phyloP scores from a whole-genome alignment of 257 asterid species.

The Petrea volubilis region DNA sequence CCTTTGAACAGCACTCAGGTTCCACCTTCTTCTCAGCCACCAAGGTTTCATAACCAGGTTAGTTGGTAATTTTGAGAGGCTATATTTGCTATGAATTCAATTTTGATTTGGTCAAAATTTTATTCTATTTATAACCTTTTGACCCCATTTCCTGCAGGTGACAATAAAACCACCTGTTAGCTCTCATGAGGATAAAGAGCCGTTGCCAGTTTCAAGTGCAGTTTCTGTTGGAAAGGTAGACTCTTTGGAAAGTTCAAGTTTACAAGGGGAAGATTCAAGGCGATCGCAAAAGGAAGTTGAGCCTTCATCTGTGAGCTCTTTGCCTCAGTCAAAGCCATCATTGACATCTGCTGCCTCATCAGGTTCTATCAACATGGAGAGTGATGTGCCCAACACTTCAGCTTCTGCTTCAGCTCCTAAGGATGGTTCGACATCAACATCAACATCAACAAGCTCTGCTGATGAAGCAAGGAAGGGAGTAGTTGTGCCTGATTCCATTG shows the following conservation, averaged over 20 bases:
- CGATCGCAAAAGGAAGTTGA: constrained; percentile 44
- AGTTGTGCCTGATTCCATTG: constrained; percentile 32
- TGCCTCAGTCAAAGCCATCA: constrained; percentile 43
- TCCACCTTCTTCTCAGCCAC: constrained; percentile 65
- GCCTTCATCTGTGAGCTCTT: constrained; percentile 36
- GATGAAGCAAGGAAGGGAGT: constrained; percentile 29
- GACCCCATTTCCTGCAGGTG: constrained; percentile 43
- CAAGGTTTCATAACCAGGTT: constrained; percentile 72
- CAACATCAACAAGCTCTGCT: constrained; percentile 21
- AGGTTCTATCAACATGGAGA: constrained; percentile 38
- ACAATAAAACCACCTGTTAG: constrained; percentile 68
- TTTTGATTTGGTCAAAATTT: not conserved
- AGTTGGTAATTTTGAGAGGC: constrained; percentile 4
- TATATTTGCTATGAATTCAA: not conserved
- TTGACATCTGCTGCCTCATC: constrained; percentile 25
- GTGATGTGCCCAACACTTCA: constrained; percentile 19
- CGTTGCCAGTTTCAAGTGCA: constrained; percentile 39
- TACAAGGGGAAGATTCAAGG: constrained; percentile 31
- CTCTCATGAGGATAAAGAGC: constrained; percentile 53
- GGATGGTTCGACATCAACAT: constrained; percentile 29
- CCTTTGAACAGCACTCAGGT: constrained; percentile 45
- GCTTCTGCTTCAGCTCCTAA: constrained; percentile 32
- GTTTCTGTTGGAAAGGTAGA: constrained; percentile 48
- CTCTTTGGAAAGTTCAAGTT: constrained; percentile 34
- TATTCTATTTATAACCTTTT: not conserved